Base-by-base conservation (phyloP, 176 grass and related monocot species). In the Puya raimondii region DNA sequence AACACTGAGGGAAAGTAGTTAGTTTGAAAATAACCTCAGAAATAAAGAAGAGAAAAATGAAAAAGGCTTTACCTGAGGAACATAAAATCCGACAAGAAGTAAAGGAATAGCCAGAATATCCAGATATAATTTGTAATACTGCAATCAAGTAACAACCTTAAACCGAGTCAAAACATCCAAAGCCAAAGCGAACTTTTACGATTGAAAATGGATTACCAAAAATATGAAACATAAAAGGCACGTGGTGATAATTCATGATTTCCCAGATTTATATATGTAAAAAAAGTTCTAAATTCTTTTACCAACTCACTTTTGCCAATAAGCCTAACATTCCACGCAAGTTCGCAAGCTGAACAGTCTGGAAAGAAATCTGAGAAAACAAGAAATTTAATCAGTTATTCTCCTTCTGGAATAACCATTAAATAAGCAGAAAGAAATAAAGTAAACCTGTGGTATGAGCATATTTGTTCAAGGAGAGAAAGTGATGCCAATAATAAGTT, bases 81-180 rank as follows among this genome's bases (percentile, higher is more conserved):
- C 68, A 57, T 80, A 17, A 54, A 89, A 86, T 56, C 67, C 86
- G 16, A 87, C 81, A 65, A 97, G 25, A 83, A 97, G 85, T 48
- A 97, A 85, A 63, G 93, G 93, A 50, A 92, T 75, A 33, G 84
- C 14, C 58, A 97, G 68, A 66, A 92, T 61, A 48, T 92, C 79
- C 49, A 90, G 81, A 84, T 97, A 97, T 80, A 87, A 48, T 80
- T 81, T 97, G 87, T 92, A 92, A 64, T 90, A 92, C 89, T 97
- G 89, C 76, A 88, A 84, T 68, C 23, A 77, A 49, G 33, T 42
- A 42, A 42, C 33, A 7, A 42, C 33, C 33, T 42, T 42, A 42
- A 7, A n/a, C 13, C 9, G 57, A 63, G 21, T 18, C 57, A 63
- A 18, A 9, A 14, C 11, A 8, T 27, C 25, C 53, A 16, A 16